Base-by-base conservation (phyloP, 331 rosid genomes). In the Arachis monticola region DNA sequence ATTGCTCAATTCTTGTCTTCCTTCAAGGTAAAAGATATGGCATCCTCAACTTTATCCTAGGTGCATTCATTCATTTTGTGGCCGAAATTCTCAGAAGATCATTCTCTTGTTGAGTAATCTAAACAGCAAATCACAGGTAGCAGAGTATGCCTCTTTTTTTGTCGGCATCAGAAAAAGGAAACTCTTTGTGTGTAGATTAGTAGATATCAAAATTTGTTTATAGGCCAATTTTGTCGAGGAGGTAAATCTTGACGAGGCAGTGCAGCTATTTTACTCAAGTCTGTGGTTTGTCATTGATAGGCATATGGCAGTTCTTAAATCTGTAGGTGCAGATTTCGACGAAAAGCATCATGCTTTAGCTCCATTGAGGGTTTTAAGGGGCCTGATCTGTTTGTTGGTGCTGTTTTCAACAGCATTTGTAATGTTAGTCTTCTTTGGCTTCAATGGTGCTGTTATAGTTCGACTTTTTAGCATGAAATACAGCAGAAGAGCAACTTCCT, bases 401-500 rank as follows among this genome's bases (percentile, higher is more conserved):
- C 84, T 91, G 47, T 72, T 89, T 81, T 83, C 85, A 50, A 83
- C 97, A 2, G 97, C 97, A 17, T 91, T 91, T 80, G 38, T 87
- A 79, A 89, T 86, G 88, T 10, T 91, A 50, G 90, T 86, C 69
- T 89, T 48, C 83, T 83, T 80, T 69, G 97, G 97, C 46, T 83
- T 91, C 64, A 2, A 73, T 30, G 65, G 87, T 63, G 78, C 92
- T 70, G 90, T 89, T 60, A 55, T 84, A 46, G 59, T 87, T 70
- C 80, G 93, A 12, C 56, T 89, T 56, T 80, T 91, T 70, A 91
- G 95, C 90, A 77, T 76, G 51, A 70, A 69, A 80, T 84, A 87
- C 77, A 84, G 97, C 84, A 83, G 97, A 77, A 89, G 71, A 80
- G 85, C 84, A 52, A 91, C 95, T 0, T 86, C 95, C n/a, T 17